phyloP scores from a whole-genome alignment of 225 moss, liverwort and hornwort genomes.

The Sphagnum tenellum region DNA sequence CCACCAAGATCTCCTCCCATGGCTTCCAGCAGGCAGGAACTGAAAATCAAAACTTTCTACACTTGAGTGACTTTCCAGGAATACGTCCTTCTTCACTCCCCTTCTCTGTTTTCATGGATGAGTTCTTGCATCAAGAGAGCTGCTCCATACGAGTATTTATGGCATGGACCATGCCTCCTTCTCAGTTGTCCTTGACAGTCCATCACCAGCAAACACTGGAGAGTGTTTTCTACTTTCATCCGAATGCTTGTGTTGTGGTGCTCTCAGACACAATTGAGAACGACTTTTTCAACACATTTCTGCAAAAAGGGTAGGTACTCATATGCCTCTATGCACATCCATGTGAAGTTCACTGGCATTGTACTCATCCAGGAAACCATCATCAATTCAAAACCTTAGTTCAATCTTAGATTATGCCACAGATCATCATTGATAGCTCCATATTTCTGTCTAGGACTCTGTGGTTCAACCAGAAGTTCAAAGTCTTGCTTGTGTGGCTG shows the following conservation, averaged over 20 bases:
- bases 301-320: constrained; percentile 59
- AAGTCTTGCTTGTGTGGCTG: too few species aligned
- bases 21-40: too few species aligned
- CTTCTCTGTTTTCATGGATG: constrained; percentile 52
- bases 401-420: too few species aligned
- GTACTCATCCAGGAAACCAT: too few species aligned
- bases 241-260: constrained; percentile 76
- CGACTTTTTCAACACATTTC: constrained; percentile 60
- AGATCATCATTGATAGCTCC: too few species aligned
- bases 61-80: constrained; percentile 50
- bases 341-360: background rate
- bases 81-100: constrained; percentile 30
- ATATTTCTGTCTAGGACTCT: too few species aligned
- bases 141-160: constrained; percentile 75
- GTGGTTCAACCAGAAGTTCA: too few species aligned
- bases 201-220: constrained; percentile 85
- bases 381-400: too few species aligned
- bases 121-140: constrained; percentile 48
- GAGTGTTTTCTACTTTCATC: constrained; percentile 77
- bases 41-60: background rate
- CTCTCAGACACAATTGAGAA: constrained; percentile 75
- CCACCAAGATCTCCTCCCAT: too few species aligned
- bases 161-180: constrained; percentile 73
- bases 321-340: background rate
- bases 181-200: constrained; percentile 73